Conservation (phyloP, 441 rosid genomes). For the Melastoma candidum region DNA sequence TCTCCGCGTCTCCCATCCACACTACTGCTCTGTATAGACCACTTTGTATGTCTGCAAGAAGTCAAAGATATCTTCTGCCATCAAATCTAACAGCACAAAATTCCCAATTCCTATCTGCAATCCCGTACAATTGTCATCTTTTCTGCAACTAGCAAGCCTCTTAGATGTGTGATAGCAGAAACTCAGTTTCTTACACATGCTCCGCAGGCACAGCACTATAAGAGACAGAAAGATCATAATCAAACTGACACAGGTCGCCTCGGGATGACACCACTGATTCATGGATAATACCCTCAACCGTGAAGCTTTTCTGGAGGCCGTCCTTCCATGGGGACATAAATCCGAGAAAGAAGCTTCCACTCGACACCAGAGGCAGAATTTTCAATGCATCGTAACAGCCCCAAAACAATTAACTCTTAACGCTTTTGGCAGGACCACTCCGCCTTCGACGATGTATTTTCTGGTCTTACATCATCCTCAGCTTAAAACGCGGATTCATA, state of each 20-base stretch:
- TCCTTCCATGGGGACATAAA: conserved; percentile 22
- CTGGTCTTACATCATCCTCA: conserved; percentile 22
- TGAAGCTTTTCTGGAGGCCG: conserved; percentile 28
- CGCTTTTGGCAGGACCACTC: conserved; percentile 21
- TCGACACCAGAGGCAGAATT: conserved; percentile 23
- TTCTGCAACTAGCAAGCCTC: too few species aligned
- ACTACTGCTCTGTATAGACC: conserved; percentile 48
- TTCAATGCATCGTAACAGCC: conserved; percentile 16
- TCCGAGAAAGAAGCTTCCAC: conserved; percentile 24
- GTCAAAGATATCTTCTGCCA: background rate
- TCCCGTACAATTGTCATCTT: background rate
- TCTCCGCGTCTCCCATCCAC: conserved; percentile 36
- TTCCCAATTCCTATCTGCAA: background rate
- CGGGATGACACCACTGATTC: too few species aligned
- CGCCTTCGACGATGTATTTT: conserved; percentile 17
- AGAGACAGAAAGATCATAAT: too few species aligned
- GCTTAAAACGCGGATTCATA: background rate
- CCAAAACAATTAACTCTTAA: conserved; percentile 20
- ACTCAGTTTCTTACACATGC: too few species aligned
- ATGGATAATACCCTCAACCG: background rate
- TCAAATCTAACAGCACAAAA: background rate
- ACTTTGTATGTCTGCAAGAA: conserved; percentile 36
- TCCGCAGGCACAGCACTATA: too few species aligned
- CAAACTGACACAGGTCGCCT: too few species aligned
- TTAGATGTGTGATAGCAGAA: background rate